Evolutionary conservation across 805 yeast species (phyloP).

Genomic region (Debaryomyces hansenii): DNA sequence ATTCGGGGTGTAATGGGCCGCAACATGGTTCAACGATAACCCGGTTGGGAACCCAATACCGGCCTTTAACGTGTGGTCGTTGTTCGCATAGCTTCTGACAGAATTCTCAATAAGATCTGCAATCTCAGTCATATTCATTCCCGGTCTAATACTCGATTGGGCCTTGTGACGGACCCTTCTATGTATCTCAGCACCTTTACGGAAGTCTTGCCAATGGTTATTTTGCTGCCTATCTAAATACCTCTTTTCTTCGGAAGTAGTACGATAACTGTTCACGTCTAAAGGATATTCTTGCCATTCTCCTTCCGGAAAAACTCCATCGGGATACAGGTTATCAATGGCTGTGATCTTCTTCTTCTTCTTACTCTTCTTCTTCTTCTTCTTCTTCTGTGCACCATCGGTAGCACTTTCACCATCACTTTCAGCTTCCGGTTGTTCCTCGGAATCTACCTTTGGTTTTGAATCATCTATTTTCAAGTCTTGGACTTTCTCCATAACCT

Average conservation of each 20-base stretch:
- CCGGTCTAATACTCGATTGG: slow-evolving; percentile 74
- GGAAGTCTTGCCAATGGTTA: slow-evolving; percentile 77
- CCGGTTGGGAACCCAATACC: slow-evolving; percentile 99
- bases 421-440: slow-evolving; percentile 4
- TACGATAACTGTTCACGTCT: slow-evolving; percentile 64
- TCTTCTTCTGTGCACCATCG: slow-evolving; percentile 21
- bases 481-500: slow-evolving; percentile 10
- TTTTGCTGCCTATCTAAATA: slow-evolving; percentile 65
- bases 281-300: slow-evolving; percentile 78
- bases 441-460: not conserved
- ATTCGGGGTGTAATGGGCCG: slow-evolving; percentile 98
- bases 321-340: slow-evolving; percentile 67
- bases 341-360: slow-evolving; percentile 57
- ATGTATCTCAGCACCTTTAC: slow-evolving; percentile 96
- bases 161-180: slow-evolving; percentile 85
- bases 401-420: slow-evolving; percentile 25
- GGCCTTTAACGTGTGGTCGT: slow-evolving; percentile 61
- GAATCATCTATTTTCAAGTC: slow-evolving; percentile 9
- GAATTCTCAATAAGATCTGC: slow-evolving; percentile 89
- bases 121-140: slow-evolving; percentile 86
- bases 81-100: slow-evolving; percentile 70
- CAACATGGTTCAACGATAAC: slow-evolving; percentile 85
- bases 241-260: slow-evolving; percentile 84
- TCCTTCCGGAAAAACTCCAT: slow-evolving; percentile 80
- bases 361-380: slow-evolving; percentile 50